Percentiles rank a stretch among this genome's conserved stretches.
phyloP scores from a whole-genome alignment of 2,329 filamentous ascomycete genomes.

The Fusarium torulosum region DNA sequence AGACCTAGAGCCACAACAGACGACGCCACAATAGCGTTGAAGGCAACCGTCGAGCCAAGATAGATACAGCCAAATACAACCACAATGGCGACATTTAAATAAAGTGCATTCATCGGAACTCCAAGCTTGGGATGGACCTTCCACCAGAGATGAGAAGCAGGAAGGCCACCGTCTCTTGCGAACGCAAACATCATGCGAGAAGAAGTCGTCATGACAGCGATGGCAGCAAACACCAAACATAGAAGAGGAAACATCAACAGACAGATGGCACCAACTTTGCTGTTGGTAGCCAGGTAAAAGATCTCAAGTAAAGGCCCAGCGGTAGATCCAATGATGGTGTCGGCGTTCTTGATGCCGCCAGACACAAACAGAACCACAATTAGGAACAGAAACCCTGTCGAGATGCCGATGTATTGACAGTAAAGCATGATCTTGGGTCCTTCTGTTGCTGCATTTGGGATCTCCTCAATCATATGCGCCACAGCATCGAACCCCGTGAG shows the following conservation, averaged over 20 bases:
- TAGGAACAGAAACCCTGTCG: conserved; percentile 73
- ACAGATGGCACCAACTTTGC: conserved; percentile 70
- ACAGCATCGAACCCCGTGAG: conserved; percentile 54
- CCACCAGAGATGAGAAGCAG: conserved; percentile 70
- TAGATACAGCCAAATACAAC: conserved; percentile 78
- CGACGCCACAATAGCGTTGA: conserved; percentile 78
- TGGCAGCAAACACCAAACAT: conserved; percentile 73
- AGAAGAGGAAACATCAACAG: conserved; percentile 75
- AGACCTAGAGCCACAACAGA: conserved; percentile 79
- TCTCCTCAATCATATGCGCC: conserved; percentile 54
- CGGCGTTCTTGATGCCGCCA: conserved; percentile 63
- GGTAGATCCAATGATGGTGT: conserved; percentile 62
- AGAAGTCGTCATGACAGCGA: conserved; percentile 74
- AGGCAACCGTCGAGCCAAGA: conserved; percentile 72
- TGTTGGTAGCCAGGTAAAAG: conserved; percentile 71
- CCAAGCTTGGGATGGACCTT: conserved; percentile 70
- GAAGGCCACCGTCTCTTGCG: conserved; percentile 73
- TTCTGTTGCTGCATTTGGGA: conserved; percentile 49
- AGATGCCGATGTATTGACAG: conserved; percentile 72
- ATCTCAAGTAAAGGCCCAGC: conserved; percentile 73
- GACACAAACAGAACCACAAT: conserved; percentile 74
- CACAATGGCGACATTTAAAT: conserved; percentile 70
- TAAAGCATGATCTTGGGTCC: conserved; percentile 59
- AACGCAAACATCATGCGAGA: conserved; percentile 77
- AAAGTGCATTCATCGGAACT: conserved; percentile 75